Conservation (phyloP, 805 yeast species). For the Priceomyces haplophilus region DNA sequence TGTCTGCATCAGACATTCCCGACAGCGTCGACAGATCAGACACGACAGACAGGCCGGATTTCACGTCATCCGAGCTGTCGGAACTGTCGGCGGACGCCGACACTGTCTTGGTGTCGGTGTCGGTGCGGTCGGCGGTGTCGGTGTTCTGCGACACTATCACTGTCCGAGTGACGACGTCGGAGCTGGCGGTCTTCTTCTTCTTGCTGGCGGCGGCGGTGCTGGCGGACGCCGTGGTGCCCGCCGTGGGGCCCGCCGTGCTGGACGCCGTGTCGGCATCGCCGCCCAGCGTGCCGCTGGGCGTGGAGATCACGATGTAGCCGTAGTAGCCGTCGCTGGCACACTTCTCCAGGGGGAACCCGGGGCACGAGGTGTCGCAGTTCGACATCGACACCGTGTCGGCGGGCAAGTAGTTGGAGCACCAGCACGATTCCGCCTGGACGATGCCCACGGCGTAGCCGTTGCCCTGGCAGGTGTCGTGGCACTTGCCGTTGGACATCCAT, state of each 20-base stretch:
- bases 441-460: slow-evolving; percentile 52
- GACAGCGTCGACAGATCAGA: no score
- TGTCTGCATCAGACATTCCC: slow-evolving; percentile 11
- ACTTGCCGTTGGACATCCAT: slow-evolving; percentile 50
- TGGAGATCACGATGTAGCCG: slow-evolving; percentile 48
- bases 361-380: slow-evolving; percentile 41
- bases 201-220: slow-evolving; percentile 15
- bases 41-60: background rate
- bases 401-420: slow-evolving; percentile 60
- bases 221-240: slow-evolving; percentile 9
- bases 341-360: slow-evolving; percentile 41
- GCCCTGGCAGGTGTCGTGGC: slow-evolving; percentile 43
- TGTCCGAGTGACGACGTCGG: no score
- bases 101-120: slow-evolving; percentile 8
- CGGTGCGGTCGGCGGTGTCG: slow-evolving; percentile 13
- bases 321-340: slow-evolving; percentile 47
- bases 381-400: slow-evolving; percentile 30
- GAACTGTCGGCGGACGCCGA: background rate
- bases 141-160: slow-evolving; percentile 15
- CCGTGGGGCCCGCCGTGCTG: slow-evolving; percentile 12
- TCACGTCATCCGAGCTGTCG: background rate
- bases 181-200: no score
- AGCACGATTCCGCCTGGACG: slow-evolving; percentile 50
- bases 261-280: slow-evolving; percentile 23
- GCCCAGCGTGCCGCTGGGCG: slow-evolving; percentile 15